Base-by-base conservation (phyloP, 2,329 filamentous ascomycete species). In the Claviceps capensis region DNA sequence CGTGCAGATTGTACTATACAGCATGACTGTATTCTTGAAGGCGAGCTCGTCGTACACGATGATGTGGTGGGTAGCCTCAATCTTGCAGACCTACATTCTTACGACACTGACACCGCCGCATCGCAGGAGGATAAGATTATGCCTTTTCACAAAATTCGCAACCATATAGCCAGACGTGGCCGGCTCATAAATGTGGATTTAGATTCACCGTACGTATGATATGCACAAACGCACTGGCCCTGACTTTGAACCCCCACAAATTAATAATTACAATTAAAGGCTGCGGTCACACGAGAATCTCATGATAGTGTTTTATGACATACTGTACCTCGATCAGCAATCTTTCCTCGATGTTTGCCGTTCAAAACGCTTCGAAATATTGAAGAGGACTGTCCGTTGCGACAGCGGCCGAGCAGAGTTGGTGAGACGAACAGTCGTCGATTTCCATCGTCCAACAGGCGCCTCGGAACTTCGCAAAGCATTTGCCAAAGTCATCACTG, bases 131-230 rank as follows among this genome's bases (percentile, higher is more conserved):
- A 76, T 22, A 77, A 72, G 40, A 81, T 94, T 3, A 68, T 88
- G 44, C 81, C 82, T 1, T 95, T 95, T 59, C 81, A 93, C 58
- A 86, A 88, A 59, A 84, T 95, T 54, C 78, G 88, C 46, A 90
- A 88, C 58, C 85, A 94, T 60, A 78, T 95, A 26, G 74, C 77
- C 7, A 78, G 88, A 42, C 84, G 86, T 46, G 88, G 88, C 1
- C 72, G 72, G 0, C 85, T 80, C 52, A 69, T 94, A 51, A 82
- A 85, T 1, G 83, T 77, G 0, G 73, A 79, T 5, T 70, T 77
- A 52, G 88, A 94, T 62, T 88, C 84, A 0, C 77, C 78, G 76
- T 84, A 67, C 59, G 77, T 67, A 3, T 43, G 2, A 44, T 2
- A 37, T 26, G 23, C 6, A 37, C 14, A 37, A 38, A 13, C 45